Base-by-base conservation (phyloP, 176 grass and related monocot species). In the Tillandsia leiboldiana region DNA sequence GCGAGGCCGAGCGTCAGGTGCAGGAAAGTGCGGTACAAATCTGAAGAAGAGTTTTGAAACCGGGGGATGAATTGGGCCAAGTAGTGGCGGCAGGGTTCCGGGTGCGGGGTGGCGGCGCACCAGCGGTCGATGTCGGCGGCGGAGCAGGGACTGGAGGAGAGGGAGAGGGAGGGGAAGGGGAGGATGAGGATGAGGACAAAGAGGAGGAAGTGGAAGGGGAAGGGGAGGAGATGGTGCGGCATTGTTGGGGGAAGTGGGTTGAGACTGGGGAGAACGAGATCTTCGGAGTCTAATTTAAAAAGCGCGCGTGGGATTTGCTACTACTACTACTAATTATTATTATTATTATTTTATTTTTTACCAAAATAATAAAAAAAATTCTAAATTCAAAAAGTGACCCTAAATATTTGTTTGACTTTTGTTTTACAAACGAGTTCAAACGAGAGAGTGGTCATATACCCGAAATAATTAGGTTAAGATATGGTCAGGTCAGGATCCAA, bases 51-150 rank as follows among this genome's bases (percentile, higher is more conserved):
- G 51, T 77, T 81, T 2, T 71, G 73, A 5, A 51, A 24, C 15
- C 68, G 61, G 2, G 51, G 15, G 8, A 24, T 24, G 24, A 18
- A 47, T 6, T 51, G 22, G 51, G 50, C 47, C 24, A 85, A 67
- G 63, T 77, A 85, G 61, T 76, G 65, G 62, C 70, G 63, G 67
- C 83, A 85, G 1, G 73, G 49, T 24, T 20, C 12, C 3, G 83
- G 83, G 53, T 85, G 83, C 18, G 78, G 83, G 28, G 78, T 85
- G 14, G 42, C 69, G 47, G 17, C 53, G 15, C 83, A 85, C 83
- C 83, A 85, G 33, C 59, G 48, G 47, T 77, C n/a, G 8, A 85
- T 77, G 72, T 65, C 66, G 8, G 49, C 66, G 49, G 29, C 27
- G 1, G 64, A 26, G 9, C 50, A 47, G 50, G 59, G 49, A 5